Evolutionary conservation across 495 filamentous ascomycete genomes (phyloP).

Genomic region (Aspergillus conjunctus): DNA sequence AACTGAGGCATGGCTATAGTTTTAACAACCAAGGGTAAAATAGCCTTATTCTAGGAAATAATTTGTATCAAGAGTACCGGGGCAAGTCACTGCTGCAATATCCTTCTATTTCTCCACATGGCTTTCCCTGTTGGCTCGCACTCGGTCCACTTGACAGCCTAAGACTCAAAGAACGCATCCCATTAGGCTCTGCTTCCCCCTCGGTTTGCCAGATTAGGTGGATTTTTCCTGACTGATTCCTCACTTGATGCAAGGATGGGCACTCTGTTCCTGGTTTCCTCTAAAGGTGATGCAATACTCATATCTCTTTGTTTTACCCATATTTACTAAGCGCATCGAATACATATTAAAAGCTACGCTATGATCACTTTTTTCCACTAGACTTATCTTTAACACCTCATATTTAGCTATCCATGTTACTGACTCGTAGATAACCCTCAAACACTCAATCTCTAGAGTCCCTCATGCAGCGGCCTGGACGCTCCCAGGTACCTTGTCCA

Average conservation of each 20-base stretch:
- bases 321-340: too few relatives aligned
- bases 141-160: background rate
- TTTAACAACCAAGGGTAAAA: background rate
- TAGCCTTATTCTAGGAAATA: background rate
- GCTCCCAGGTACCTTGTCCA: constrained; percentile 2
- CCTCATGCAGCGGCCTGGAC: constrained; percentile 34
- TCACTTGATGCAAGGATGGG: background rate
- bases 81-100: background rate
- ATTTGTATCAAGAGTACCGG: background rate
- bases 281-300: background rate
- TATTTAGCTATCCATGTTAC: too few relatives aligned
- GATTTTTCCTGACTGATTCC: constrained; percentile 14
- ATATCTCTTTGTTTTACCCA: background rate
- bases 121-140: background rate
- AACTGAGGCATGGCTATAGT: background rate
- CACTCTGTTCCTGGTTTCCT: background rate
- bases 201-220: constrained; percentile 23
- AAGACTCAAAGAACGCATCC: background rate
- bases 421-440: background rate
- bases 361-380: background rate
- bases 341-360: too few relatives aligned
- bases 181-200: constrained; percentile 2
- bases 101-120: background rate
- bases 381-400: too few relatives aligned
- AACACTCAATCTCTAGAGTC: background rate